Conservation (phyloP, 139 green algal species). For the Tetradesmus lagerheimii region DNA sequence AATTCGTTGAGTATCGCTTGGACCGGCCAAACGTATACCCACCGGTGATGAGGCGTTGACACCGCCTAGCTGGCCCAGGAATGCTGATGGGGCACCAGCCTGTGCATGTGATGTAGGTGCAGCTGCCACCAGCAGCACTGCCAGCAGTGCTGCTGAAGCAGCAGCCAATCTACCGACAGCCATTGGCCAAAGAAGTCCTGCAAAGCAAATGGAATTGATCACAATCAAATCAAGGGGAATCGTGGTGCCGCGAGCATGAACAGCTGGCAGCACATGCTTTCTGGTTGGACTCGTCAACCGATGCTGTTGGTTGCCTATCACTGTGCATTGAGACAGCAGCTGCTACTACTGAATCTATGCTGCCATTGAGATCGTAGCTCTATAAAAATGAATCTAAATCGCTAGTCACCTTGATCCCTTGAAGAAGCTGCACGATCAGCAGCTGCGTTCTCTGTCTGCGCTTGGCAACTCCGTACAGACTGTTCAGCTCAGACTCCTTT, state of each 20-base stretch:
- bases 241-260: too few species aligned
- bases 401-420: background rate
- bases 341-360: too few species aligned
- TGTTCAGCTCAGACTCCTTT: background rate
- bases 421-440: background rate
- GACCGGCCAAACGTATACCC: background rate
- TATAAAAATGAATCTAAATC: too few species aligned
- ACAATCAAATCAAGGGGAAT: background rate
- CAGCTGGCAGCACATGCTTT: background rate
- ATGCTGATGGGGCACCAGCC: slow-evolving; percentile 20
- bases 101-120: background rate
- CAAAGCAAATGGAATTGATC: background rate
- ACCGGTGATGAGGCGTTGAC: background rate
- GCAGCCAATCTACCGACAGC: background rate
- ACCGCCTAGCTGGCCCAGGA: slow-evolving; percentile 27
- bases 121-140: slow-evolving; percentile 10
- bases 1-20: too few species aligned
- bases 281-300: background rate
- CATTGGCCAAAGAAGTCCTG: background rate
- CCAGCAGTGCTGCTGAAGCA: background rate
- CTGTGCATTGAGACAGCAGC: too few species aligned
- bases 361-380: too few species aligned
- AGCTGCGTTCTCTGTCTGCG: background rate
- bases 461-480: background rate
- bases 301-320: background rate